Evolutionary conservation across 345 rosid species (phyloP).

Genomic region (Iberis pinnata): DNA sequence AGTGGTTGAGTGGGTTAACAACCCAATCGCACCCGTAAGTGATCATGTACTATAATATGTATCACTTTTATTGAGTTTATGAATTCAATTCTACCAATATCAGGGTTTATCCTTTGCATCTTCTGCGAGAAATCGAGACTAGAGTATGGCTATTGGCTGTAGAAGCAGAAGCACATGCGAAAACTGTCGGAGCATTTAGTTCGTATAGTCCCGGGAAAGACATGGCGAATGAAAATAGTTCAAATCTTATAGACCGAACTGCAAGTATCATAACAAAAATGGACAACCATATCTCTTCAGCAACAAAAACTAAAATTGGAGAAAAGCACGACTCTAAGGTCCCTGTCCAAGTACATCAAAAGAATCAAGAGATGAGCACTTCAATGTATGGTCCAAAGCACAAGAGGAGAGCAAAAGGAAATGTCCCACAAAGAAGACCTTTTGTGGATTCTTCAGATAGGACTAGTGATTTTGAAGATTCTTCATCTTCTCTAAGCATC

Average conservation of each 20-base stretch:
- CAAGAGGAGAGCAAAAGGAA: slow-evolving; percentile 78
- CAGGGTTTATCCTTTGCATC: slow-evolving; percentile 90
- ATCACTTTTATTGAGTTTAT: slow-evolving; percentile 14
- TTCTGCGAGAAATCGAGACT: slow-evolving; percentile 93
- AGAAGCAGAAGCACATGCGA: slow-evolving; percentile 85
- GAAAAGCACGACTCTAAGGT: slow-evolving; percentile 66
- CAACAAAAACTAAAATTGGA: slow-evolving; percentile 45
- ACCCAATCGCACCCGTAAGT: slow-evolving; percentile 77
- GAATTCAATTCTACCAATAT: slow-evolving; percentile 20
- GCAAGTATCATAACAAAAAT: slow-evolving; percentile 79
- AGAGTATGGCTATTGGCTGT: slow-evolving; percentile 97
- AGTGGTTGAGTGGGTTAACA: slow-evolving; percentile 94
- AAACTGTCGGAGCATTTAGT: slow-evolving; percentile 56
- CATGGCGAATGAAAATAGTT: slow-evolving; percentile 38
- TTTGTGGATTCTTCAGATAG: slow-evolving; percentile 52
- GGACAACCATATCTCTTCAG: slow-evolving; percentile 79
- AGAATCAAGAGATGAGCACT: slow-evolving; percentile 56
- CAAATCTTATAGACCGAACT: slow-evolving; percentile 71
- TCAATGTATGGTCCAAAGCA: slow-evolving; percentile 47
- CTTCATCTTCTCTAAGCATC: slow-evolving; percentile 33
- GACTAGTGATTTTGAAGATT: slow-evolving; percentile 54
- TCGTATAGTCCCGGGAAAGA: slow-evolving; percentile 37
- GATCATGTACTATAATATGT: slow-evolving; percentile 15
- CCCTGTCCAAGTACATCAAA: slow-evolving; percentile 40
- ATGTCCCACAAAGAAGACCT: slow-evolving; percentile 48